phyloP scores from a whole-genome alignment of 352 stramenopile genomes.

The Phytopythium montanum region DNA sequence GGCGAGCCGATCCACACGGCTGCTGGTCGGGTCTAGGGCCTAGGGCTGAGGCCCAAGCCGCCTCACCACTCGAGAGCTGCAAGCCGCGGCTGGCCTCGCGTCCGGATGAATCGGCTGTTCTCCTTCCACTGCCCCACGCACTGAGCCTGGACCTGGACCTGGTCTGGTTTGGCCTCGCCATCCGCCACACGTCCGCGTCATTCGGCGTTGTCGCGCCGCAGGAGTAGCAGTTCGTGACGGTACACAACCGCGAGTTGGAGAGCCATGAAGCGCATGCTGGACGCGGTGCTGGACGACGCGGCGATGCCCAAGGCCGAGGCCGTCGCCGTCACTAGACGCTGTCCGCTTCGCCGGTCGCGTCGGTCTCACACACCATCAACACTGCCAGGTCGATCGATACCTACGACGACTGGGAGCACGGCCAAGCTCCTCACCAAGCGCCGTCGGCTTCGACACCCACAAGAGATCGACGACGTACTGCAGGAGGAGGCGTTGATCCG shows the following conservation, averaged over 20 bases:
- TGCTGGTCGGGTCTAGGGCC: too few species aligned
- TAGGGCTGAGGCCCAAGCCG: background rate
- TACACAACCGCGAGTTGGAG: background rate
- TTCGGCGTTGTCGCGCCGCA: background rate
- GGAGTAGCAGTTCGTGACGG: background rate
- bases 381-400: background rate
- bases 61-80: background rate
- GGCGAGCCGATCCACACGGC: background rate
- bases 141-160: background rate
- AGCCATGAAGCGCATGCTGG: conserved; percentile 13
- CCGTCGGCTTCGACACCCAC: conserved; percentile 14
- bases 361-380: background rate
- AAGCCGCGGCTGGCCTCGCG: background rate
- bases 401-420: background rate
- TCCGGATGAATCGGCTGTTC: background rate
- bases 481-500: conserved; percentile 59
- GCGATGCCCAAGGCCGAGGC: conserved; percentile 6
- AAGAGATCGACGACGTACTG: conserved; percentile 33
- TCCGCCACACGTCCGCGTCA: too few species aligned
- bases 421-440: background rate
- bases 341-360: background rate
- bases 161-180: conserved; percentile 1
- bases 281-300: background rate
- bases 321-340: background rate
- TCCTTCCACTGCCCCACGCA: background rate